phyloP scores from a whole-genome alignment of 1,284 basidiomycete genomes.

The Rhodofomes roseus region DNA sequence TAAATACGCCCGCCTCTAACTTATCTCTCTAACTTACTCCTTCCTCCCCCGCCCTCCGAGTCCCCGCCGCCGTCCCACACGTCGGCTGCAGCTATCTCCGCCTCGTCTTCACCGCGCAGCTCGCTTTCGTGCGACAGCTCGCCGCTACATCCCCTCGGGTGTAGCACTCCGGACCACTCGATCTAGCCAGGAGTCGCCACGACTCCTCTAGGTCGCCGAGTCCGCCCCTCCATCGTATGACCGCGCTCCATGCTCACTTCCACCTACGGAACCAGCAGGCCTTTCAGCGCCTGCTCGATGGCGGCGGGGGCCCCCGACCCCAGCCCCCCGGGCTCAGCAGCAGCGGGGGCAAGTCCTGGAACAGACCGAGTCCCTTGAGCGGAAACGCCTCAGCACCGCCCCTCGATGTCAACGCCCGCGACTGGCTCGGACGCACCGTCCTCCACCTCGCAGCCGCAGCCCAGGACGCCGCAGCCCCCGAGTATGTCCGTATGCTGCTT shows the following conservation, averaged over 20 bases:
- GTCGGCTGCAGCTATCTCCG: background rate
- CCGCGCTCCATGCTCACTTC: conserved; percentile 79
- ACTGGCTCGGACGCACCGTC: conserved; percentile 73
- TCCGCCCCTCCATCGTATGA: conserved; percentile 45
- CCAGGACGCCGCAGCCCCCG: conserved; percentile 57
- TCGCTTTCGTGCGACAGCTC: background rate
- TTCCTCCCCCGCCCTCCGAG: too few species aligned
- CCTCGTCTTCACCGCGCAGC: background rate
- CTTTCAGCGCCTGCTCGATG: conserved; percentile 78
- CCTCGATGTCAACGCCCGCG: conserved; percentile 70
- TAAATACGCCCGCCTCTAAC: background rate
- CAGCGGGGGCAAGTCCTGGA: conserved; percentile 67
- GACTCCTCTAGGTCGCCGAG: conserved; percentile 23
- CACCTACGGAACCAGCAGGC: conserved; percentile 74
- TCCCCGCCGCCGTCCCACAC: background rate
- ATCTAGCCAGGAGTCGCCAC: conserved; percentile 17
- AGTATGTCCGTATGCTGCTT: conserved; percentile 82
- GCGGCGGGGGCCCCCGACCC: conserved; percentile 29
- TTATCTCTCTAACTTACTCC: conserved; percentile 5
- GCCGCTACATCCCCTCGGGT: background rate
- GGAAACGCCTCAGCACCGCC: conserved; percentile 27
- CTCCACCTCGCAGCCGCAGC: conserved; percentile 80
- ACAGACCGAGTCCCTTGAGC: conserved; percentile 43
- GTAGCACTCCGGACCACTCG: conserved; percentile 6
- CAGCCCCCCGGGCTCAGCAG: conserved; percentile 35